Evolutionary conservation across 306 rosid species (phyloP), one percentile per base, ranked within the genome.

Genomic region (Comarum palustre): DNA sequence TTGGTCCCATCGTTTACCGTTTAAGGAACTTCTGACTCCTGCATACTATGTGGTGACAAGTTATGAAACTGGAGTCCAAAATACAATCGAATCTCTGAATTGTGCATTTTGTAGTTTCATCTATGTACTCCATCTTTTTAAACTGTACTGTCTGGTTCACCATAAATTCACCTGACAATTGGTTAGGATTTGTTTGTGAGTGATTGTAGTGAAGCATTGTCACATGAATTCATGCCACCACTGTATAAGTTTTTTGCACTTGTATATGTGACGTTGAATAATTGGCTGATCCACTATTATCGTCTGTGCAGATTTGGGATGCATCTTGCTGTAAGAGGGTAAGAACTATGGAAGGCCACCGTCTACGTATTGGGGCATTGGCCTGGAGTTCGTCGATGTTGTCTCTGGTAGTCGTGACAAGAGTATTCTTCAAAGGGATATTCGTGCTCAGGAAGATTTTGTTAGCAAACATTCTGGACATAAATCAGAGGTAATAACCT

Each of bases 391-490:
- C 94, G 16, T 85, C 96, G 52, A 72, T 84, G 82, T 66, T 92
- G 85, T 90, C 98, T 73, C 98, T 55, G 98, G 98, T 58, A 81
- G 98, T 75, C 84, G 96, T 22, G 98, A 92, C 82, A 92, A 92
- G 79, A 86, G 81, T 82, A 94, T 92, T 71, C 90, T 91, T 84
- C 93, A 89, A 71, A 84, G 99, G 78, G 99, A 94, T 86, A 85
- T 91, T 63, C 90, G 96, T 19, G 87, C 91, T 54, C 96, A 88
- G 81, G 97, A 91, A 55, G 97, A 91, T 79, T 94, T 87, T 74
- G 91, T 91, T 68, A 81, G 94, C 84, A 92, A 92, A 86, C 81
- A 90, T 29, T 88, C 94, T 1, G 98, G 96, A 54, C 98, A 92
- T 82, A 92, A 88, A 55, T 92, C 98, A 75, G 98, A 92, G 98